These are phyloP conservation scores for Chenopodium formosanum DNA, from an alignment of 148 eudicot genomes.

Conservation along the genomic window DNA sequence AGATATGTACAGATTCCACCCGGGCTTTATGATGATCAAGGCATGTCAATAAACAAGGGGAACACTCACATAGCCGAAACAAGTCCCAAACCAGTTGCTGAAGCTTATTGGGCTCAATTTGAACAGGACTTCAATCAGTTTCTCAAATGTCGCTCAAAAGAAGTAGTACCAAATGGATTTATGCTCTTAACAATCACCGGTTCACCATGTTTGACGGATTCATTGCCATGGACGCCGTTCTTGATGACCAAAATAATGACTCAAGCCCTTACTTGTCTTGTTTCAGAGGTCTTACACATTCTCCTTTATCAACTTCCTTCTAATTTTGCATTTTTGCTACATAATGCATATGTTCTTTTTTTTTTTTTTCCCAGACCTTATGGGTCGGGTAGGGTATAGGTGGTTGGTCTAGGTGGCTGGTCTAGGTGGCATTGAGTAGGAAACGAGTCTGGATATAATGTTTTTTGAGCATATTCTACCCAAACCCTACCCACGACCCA, in stretches of 20 bases:
- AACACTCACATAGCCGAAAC: constrained; percentile 32
- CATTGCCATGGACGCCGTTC: constrained; percentile 12
- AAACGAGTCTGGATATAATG: no score
- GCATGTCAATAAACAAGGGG: constrained; percentile 40
- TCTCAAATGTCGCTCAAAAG: constrained; percentile 39
- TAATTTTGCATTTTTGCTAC: no score
- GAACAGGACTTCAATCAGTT: constrained; percentile 33
- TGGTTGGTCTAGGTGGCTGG: no score
- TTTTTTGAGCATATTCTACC: no score
- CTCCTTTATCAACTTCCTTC: not conserved
- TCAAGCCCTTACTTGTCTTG: constrained; percentile 22
- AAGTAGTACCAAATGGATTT: constrained; percentile 31
- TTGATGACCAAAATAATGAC: constrained; percentile 25
- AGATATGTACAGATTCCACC: constrained; percentile 29
- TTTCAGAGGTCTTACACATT: constrained; percentile 22
- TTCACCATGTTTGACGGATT: constrained; percentile 22
- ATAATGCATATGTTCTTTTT: no score
- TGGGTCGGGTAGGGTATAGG: no score
- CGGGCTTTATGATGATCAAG: constrained; percentile 17
- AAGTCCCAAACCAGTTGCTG: constrained; percentile 30
- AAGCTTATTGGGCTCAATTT: constrained; percentile 41
- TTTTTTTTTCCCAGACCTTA: no score
- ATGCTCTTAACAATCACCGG: constrained; percentile 37
- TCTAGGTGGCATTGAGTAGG: no score
- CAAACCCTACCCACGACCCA: no score